Conservation (phyloP, 2,329 filamentous ascomycete genomes). For the Alternaria novae-zelandiae region DNA sequence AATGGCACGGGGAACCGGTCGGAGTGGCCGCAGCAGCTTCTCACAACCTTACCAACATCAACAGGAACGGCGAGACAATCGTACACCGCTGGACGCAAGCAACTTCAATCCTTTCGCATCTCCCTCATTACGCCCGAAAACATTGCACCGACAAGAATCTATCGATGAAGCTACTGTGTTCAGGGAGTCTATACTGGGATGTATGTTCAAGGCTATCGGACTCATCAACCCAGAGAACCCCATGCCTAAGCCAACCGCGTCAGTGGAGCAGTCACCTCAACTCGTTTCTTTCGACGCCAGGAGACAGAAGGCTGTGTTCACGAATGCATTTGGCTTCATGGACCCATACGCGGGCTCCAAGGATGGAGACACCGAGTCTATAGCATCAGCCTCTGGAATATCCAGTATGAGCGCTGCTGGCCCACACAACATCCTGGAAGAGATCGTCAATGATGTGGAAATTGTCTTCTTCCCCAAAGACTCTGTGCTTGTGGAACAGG, state of each 20-base stretch:
- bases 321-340: constrained; percentile 90
- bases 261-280: constrained; percentile 83
- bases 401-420: constrained; percentile 62
- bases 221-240: constrained; percentile 72
- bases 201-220: constrained; percentile 93
- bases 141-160: constrained; percentile 75
- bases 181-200: constrained; percentile 87
- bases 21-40: constrained; percentile 54
- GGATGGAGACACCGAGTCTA: constrained; percentile 87
- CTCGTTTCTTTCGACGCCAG: constrained; percentile 83
- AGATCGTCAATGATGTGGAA: constrained; percentile 90
- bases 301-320: constrained; percentile 79
- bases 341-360: constrained; percentile 77
- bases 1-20: constrained; percentile 66
- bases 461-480: constrained; percentile 97
- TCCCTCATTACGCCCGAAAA: constrained; percentile 38
- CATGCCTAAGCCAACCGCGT: constrained; percentile 67
- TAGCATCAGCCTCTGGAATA: constrained; percentile 62
- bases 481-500: constrained; percentile 92
- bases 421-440: constrained; percentile 72
- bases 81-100: constrained; percentile 55
- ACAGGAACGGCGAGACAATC: constrained; percentile 50
- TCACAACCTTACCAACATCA: constrained; percentile 58
- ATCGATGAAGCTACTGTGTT: constrained; percentile 89
- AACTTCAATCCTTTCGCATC: constrained; percentile 51